phyloP scores from a whole-genome alignment of 148 eudicot genomes.

The Camellia japonica region DNA sequence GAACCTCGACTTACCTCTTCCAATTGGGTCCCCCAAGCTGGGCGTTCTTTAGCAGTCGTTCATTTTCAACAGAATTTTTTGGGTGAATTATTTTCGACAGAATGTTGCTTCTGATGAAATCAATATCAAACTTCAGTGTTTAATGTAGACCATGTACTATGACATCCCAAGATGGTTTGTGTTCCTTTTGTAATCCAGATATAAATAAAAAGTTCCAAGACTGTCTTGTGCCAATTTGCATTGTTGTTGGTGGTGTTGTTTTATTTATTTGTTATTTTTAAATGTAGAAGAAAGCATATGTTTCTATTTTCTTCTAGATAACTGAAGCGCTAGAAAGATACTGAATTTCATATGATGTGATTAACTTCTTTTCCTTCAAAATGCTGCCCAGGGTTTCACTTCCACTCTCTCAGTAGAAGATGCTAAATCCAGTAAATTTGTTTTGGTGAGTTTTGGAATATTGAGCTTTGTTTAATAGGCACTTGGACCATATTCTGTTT shows the following conservation, averaged over 20 bases:
- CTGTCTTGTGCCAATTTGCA: background rate
- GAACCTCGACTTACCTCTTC: conserved; percentile 85
- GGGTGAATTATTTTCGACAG: background rate
- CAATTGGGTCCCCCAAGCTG: conserved; percentile 73
- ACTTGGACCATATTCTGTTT: background rate
- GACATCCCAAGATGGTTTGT: background rate
- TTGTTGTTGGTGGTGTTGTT: background rate
- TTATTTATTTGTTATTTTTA: background rate
- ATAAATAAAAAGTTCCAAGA: background rate
- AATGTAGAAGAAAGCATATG: background rate
- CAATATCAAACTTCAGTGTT: background rate
- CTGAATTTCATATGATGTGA: too few relatives aligned
- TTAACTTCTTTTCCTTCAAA: background rate
- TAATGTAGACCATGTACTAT: background rate
- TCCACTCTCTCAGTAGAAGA: background rate
- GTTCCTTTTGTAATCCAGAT: too few relatives aligned
- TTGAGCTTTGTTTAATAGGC: background rate
- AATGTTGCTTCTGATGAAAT: conserved; percentile 2
- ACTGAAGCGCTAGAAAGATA: background rate
- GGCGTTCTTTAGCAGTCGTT: conserved; percentile 40
- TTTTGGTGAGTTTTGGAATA: background rate
- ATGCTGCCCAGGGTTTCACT: background rate
- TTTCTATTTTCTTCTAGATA: background rate
- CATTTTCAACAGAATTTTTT: too few relatives aligned
- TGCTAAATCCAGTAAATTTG: background rate